Conservation (phyloP, 352 stramenopile species). For the Globisporangium nunn region DNA sequence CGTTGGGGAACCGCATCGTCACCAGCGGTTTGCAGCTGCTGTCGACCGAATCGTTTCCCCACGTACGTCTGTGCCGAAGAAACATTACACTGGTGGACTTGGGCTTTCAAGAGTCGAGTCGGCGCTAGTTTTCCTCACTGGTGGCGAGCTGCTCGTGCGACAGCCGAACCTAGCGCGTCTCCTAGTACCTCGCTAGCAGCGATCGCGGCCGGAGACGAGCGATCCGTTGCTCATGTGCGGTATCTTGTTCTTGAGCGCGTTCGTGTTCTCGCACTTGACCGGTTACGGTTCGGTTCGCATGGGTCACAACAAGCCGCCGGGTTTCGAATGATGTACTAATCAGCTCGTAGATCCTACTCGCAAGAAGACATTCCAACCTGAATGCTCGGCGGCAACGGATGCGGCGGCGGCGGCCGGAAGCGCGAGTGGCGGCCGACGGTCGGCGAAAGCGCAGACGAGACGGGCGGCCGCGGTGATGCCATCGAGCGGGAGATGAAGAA, state of each 20-base stretch:
- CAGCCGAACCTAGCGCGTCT: slow-evolving; percentile 5
- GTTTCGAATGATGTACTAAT: too few species aligned
- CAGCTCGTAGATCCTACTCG: too few species aligned
- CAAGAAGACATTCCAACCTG: too few species aligned
- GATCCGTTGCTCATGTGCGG: neutral
- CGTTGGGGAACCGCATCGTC: neutral
- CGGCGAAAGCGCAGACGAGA: neutral
- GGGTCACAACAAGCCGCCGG: too few species aligned
- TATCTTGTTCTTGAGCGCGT: too few species aligned
- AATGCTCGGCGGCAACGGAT: slow-evolving; percentile 16
- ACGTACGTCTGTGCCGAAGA: neutral
- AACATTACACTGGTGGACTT: neutral
- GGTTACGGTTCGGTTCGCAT: too few species aligned
- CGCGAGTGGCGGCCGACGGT: slow-evolving; percentile 25
- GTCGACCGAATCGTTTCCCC: neutral
- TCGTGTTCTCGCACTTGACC: too few species aligned
- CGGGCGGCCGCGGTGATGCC: slow-evolving; percentile 19
- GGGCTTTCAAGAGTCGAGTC: neutral
- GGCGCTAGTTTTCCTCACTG: neutral
- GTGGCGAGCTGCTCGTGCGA: neutral
- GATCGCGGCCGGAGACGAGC: slow-evolving; percentile 15
- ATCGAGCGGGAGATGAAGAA: slow-evolving; percentile 75
- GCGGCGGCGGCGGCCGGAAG: slow-evolving; percentile 19
- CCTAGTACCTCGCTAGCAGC: slow-evolving; percentile 37
- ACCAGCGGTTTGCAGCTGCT: neutral